phyloP scores from a whole-genome alignment of 139 green algal genomes.

The Micractinium sp. region DNA sequence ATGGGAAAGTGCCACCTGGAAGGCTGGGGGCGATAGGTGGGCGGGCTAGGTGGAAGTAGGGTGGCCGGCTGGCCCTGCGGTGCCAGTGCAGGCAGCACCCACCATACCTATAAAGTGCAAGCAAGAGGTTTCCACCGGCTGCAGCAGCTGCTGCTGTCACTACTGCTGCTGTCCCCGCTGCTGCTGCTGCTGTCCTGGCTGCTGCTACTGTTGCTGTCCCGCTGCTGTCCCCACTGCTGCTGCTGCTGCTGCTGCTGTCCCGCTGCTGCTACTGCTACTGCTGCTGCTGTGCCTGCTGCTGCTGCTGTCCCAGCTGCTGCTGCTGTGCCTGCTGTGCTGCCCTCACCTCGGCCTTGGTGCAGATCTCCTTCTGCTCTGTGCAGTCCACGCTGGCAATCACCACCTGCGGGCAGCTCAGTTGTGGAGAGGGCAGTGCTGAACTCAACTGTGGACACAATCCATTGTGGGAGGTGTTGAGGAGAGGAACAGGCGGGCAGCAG shows the following conservation, averaged over 20 bases:
- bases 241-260: background rate
- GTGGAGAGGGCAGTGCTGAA: background rate
- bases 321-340: background rate
- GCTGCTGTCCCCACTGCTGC: background rate
- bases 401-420: background rate
- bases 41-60: no score
- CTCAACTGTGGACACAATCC: background rate
- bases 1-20: no score
- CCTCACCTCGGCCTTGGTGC: slow-evolving; percentile 38
- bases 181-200: background rate
- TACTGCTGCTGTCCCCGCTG: no score
- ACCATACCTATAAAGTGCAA: no score
- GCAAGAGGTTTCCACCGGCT: background rate
- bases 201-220: background rate
- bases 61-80: no score
- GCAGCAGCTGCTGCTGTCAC: background rate
- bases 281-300: no score
- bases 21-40: no score
- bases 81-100: no score
- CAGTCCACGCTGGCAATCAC: slow-evolving; percentile 45
- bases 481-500: background rate
- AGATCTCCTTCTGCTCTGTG: slow-evolving; percentile 41
- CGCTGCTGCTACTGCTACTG: no score
- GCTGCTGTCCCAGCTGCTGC: background rate
- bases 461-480: no score